A percentile compares a stretch with the other conserved stretches of the same genome.
Evolutionary conservation across 2,329 filamentous ascomycete species (phyloP).

Genomic region (Colletotrichum tropicicola): DNA sequence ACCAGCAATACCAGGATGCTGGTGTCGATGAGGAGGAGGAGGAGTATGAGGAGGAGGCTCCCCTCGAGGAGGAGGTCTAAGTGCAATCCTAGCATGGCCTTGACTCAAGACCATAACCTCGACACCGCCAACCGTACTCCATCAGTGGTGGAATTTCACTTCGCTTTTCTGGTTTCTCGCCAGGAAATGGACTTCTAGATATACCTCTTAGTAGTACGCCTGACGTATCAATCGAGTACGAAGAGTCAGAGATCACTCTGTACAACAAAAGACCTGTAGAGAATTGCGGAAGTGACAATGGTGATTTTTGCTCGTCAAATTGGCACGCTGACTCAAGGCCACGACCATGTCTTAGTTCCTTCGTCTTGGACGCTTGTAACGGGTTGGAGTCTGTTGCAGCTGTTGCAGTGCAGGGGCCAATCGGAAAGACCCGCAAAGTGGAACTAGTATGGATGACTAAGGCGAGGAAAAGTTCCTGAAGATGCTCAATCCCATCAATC

Average conservation of each 20-base stretch:
- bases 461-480: conserved; percentile 38
- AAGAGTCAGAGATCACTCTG: conserved; percentile 36
- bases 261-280: too few species aligned
- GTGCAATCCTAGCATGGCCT: background rate
- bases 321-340: too few species aligned
- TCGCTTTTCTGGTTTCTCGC: conserved; percentile 35
- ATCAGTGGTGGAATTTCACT: conserved; percentile 32
- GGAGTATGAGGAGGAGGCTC: conserved; percentile 89
- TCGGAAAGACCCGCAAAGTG: conserved; percentile 2
- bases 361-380: background rate
- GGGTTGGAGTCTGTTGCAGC: background rate
- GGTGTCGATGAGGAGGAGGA: conserved; percentile 97
- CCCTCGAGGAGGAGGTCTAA: conserved; percentile 75
- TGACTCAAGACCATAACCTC: background rate
- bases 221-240: conserved; percentile 42
- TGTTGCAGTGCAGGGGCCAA: conserved; percentile 1
- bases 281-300: too few species aligned
- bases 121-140: conserved; percentile 6
- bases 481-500: background rate
- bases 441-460: conserved; percentile 40
- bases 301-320: too few species aligned
- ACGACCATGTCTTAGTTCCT: background rate
- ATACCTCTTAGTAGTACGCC: conserved; percentile 47
- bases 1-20: conserved; percentile 99
- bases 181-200: conserved; percentile 47